phyloP scores from a whole-genome alignment of 345 rosid species.

The Combretum micranthum region DNA sequence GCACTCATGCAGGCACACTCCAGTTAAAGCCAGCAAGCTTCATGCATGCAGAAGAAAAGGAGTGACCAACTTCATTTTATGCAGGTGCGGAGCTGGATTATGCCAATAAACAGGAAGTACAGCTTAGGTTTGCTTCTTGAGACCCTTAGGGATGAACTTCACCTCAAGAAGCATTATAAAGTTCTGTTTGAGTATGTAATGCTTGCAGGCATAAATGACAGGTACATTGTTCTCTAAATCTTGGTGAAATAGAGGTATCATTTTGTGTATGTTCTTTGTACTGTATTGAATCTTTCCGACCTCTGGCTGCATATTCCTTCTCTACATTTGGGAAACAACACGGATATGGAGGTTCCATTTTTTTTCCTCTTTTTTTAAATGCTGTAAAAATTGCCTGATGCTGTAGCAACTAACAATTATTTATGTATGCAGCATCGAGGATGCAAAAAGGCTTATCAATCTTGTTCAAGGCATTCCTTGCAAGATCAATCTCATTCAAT shows the following conservation, averaged over 20 bases:
- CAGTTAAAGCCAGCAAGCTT: too few species aligned
- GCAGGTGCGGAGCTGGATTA: constrained; percentile 93
- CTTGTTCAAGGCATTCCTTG: constrained; percentile 90
- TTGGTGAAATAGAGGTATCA: background rate
- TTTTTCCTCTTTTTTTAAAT: too few species aligned
- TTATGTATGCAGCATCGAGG: constrained; percentile 55
- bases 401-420: too few species aligned
- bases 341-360: too few species aligned
- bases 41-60: background rate
- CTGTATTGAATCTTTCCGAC: too few species aligned
- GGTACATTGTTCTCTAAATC: constrained; percentile 28
- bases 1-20: background rate
- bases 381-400: too few species aligned
- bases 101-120: constrained; percentile 88
- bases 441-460: constrained; percentile 74
- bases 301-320: too few species aligned
- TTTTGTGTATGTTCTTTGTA: too few species aligned
- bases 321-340: too few species aligned
- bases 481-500: constrained; percentile 87
- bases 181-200: constrained; percentile 86
- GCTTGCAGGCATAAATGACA: constrained; percentile 89
- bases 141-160: constrained; percentile 69
- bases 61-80: constrained; percentile 6
- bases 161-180: constrained; percentile 54
- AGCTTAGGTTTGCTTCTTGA: constrained; percentile 69